phyloP scores from a whole-genome alignment of 345 rosid species.

The Salix suchowensis region DNA sequence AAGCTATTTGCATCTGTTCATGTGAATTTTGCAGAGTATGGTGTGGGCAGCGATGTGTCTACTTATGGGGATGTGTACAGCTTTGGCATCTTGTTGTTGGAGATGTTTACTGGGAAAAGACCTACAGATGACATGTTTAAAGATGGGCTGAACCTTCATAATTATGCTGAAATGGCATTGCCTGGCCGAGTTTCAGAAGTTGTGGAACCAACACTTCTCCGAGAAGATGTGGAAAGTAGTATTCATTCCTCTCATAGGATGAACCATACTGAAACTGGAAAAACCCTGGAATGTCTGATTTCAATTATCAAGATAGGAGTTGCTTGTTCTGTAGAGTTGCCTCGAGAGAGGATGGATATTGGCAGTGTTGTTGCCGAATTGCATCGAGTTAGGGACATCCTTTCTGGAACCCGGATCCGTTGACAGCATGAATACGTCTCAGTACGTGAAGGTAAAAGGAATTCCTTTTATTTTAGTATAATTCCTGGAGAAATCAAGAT shows the following conservation, averaged over 20 bases:
- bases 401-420: not conserved
- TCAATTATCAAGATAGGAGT: not conserved
- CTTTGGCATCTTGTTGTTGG: not conserved
- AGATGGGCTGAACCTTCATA: slow-evolving; percentile 6
- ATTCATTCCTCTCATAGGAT: not conserved
- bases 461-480: too few relatives aligned
- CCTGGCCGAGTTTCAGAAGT: not conserved
- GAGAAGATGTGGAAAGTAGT: not conserved
- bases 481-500: too few relatives aligned
- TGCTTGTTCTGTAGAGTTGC: not conserved
- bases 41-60: slow-evolving; percentile 5
- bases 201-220: not conserved
- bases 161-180: slow-evolving; percentile 1
- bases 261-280: not conserved
- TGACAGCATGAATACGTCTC: too few relatives aligned
- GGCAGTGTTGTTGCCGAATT: not conserved
- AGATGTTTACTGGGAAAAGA: not conserved
- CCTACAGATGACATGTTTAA: not conserved
- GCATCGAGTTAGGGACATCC: not conserved
- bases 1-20: too few relatives aligned
- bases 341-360: not conserved
- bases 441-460: too few relatives aligned
- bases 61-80: not conserved
- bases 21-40: slow-evolving; percentile 5
- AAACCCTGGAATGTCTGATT: not conserved